Evolutionary conservation across 768 basidiomycete species (phyloP).

Genomic region (Leucocoprinus sp.): DNA sequence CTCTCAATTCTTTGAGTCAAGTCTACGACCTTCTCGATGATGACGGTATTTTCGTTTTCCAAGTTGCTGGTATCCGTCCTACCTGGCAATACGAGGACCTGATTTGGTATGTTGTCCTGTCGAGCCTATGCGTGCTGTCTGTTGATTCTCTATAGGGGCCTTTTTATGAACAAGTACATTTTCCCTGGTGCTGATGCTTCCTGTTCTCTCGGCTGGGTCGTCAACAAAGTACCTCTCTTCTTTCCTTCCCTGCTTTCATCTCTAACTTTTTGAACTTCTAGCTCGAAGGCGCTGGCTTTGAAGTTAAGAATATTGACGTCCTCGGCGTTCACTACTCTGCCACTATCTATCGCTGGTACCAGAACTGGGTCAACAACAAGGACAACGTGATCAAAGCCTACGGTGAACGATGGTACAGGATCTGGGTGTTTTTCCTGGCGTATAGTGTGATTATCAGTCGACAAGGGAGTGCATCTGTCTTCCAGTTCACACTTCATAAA

Average conservation of each 20-base stretch:
- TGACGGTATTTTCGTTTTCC: slow-evolving; percentile 89
- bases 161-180: slow-evolving; percentile 97
- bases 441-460: slow-evolving; percentile 80
- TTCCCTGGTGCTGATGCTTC: slow-evolving; percentile 99
- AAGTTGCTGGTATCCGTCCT: slow-evolving; percentile 95
- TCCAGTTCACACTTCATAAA: slow-evolving; percentile 98
- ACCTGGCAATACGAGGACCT: slow-evolving; percentile 99
- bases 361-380: slow-evolving; percentile 94
- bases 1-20: slow-evolving; percentile 76
- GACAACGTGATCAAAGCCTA: slow-evolving; percentile 85
- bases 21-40: slow-evolving; percentile 92
- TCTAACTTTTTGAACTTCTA: slow-evolving; percentile 23
- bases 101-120: slow-evolving; percentile 55
- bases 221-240: slow-evolving; percentile 38
- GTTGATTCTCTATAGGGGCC: slow-evolving; percentile 45
- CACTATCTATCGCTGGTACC: slow-evolving; percentile 87
- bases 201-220: slow-evolving; percentile 92
- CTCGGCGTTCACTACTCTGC: slow-evolving; percentile 97
- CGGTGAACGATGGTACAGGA: slow-evolving; percentile 88
- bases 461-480: slow-evolving; percentile 86
- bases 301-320: slow-evolving; percentile 94
- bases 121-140: background rate
- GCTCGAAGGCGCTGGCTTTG: slow-evolving; percentile 89
- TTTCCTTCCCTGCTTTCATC: background rate
- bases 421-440: slow-evolving; percentile 97